A percentile compares a stretch with the other conserved stretches of the same genome.
phyloP scores from a whole-genome alignment of 768 basidiomycete genomes.

The Russula lepida region DNA sequence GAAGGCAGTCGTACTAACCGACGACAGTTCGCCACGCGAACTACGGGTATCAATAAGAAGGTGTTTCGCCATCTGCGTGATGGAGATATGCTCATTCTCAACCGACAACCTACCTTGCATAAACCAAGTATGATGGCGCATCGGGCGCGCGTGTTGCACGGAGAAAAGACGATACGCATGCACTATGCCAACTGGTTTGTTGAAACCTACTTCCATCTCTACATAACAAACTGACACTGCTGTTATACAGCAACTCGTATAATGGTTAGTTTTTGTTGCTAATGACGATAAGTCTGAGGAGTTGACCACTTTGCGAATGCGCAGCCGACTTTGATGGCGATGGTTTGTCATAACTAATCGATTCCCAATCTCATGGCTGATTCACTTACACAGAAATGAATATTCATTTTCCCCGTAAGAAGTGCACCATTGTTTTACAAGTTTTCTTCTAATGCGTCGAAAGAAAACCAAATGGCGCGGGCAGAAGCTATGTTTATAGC shows the following conservation, averaged over 20 bases:
- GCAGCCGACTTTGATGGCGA: constrained; percentile 90
- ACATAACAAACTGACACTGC: constrained; percentile 19
- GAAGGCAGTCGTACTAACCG: constrained; percentile 51
- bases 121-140: constrained; percentile 99
- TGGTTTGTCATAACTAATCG: constrained; percentile 37
- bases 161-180: constrained; percentile 99
- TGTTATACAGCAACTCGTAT: constrained; percentile 76
- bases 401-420: constrained; percentile 95
- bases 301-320: constrained; percentile 8
- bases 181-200: constrained; percentile 98
- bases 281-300: constrained; percentile 7
- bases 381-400: constrained; percentile 75
- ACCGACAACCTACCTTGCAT: constrained; percentile 96
- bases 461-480: constrained; percentile 91
- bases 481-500: constrained; percentile 92
- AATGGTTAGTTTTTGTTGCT: constrained; percentile 52
- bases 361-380: constrained; percentile 10
- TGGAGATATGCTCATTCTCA: constrained; percentile 91
- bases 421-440: background rate
- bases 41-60: constrained; percentile 85
- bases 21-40: constrained; percentile 64
- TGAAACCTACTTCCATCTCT: background rate
- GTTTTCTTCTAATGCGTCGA: constrained; percentile 2
- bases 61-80: constrained; percentile 92
- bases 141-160: constrained; percentile 80